Evolutionary conservation across 2,329 filamentous ascomycete species (phyloP).

Genomic region (Daldinia sp.): DNA sequence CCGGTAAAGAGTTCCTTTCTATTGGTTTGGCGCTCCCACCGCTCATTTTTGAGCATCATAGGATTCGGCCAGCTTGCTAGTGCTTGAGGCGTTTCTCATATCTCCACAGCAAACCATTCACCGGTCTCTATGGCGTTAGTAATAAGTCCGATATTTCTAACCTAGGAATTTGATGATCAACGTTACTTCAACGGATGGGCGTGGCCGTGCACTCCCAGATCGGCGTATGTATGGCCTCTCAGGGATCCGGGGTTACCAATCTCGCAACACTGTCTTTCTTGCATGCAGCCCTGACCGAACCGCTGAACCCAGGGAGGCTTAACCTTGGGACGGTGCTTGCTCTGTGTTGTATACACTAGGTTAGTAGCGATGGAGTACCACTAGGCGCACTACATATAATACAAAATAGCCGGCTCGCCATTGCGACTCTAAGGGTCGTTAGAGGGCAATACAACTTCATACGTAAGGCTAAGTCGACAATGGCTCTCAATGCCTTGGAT

Average conservation of each 20-base stretch:
- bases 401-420: constrained; percentile 24
- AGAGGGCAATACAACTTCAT: background rate
- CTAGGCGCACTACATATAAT: constrained; percentile 4
- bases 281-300: constrained; percentile 25
- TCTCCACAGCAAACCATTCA: constrained; percentile 17
- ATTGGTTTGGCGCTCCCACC: constrained; percentile 15
- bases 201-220: constrained; percentile 25
- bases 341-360: constrained; percentile 8
- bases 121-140: constrained; percentile 17
- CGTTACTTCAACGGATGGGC: constrained; percentile 17
- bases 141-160: constrained; percentile 7
- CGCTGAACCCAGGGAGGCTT: constrained; percentile 9
- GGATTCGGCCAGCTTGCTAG: constrained; percentile 5
- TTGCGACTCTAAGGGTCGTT: constrained; percentile 24
- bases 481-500: constrained; percentile 10
- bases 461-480: constrained; percentile 2
- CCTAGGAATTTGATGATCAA: constrained; percentile 13
- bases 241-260: constrained; percentile 32
- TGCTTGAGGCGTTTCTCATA: background rate
- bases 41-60: background rate
- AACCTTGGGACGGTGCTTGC: constrained; percentile 23
- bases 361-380: constrained; percentile 14
- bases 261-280: constrained; percentile 19
- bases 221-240: constrained; percentile 26
- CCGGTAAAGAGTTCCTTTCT: background rate